Percentiles rank a stretch among this genome's conserved stretches.
These are phyloP conservation scores for Aristolochia fimbriata DNA, from an alignment of 164 flowering plant species.

Conservation along the genomic window DNA sequence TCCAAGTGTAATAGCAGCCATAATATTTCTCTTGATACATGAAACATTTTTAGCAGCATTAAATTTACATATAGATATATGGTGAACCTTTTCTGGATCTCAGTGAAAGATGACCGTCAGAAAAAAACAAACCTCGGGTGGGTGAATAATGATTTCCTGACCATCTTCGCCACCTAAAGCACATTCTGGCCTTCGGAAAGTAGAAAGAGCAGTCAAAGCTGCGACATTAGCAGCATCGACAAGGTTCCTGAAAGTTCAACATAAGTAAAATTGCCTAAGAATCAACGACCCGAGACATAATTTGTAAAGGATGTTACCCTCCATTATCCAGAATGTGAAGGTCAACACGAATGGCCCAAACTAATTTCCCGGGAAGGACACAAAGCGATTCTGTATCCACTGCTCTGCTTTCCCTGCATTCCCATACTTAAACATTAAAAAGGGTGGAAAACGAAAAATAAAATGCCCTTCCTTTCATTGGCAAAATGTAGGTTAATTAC, in stretches of 20 bases:
- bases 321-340: conserved; percentile 94
- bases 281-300: not conserved
- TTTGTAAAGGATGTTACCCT: conserved; percentile 38
- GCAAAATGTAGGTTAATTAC: conserved; percentile 18
- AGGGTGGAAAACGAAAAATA: not conserved
- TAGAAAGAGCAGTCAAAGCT: conserved; percentile 83
- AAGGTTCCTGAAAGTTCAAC: conserved; percentile 54
- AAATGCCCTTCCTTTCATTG: not conserved
- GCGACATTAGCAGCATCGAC: conserved; percentile 98
- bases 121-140: conserved; percentile 64
- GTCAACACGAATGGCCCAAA: conserved; percentile 88
- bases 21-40: too few relatives aligned
- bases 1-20: too few relatives aligned
- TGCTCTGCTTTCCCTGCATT: conserved; percentile 95
- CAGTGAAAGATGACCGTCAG: not conserved
- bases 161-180: conserved; percentile 81
- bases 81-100: not conserved
- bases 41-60: too few relatives aligned
- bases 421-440: not conserved
- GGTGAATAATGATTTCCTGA: conserved; percentile 72
- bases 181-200: conserved; percentile 93
- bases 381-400: conserved; percentile 94
- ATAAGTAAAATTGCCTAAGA: conserved; percentile 3
- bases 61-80: not conserved
- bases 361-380: conserved; percentile 80